phyloP scores from a whole-genome alignment of 129 eudicot genomes.

The Ambrosia trifida region DNA sequence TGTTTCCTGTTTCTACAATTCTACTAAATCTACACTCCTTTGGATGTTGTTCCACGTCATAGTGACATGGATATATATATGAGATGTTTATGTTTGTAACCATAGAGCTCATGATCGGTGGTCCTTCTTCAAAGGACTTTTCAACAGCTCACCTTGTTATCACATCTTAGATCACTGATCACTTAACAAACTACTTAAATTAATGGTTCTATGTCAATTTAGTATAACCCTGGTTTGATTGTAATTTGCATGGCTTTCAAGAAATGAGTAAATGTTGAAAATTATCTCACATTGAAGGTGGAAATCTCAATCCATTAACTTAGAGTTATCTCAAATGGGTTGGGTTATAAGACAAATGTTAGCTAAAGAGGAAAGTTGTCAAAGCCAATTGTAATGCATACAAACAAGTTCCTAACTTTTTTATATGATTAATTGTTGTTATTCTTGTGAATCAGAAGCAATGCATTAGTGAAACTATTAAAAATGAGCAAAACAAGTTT shows the following conservation, averaged over 20 bases:
- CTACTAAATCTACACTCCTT: not conserved
- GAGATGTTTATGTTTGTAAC: not conserved
- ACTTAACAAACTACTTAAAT: not conserved
- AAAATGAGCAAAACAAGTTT: not conserved
- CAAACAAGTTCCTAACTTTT: not conserved
- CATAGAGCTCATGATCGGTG: not conserved
- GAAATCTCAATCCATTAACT: not conserved
- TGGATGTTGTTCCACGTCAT: not conserved
- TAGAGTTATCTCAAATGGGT: not conserved
- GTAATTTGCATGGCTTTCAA: constrained; percentile 13
- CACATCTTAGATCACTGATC: not conserved
- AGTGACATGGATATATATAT: not conserved
- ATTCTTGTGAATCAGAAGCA: not conserved
- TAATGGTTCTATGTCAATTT: not conserved
- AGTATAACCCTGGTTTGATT: not conserved
- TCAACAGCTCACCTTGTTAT: not conserved
- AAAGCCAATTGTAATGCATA: not conserved
- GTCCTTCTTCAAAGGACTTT: not conserved
- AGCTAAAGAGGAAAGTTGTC: not conserved
- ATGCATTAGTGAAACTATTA: not conserved
- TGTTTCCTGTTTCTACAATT: not conserved
- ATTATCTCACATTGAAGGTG: not conserved
- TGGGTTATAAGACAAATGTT: not conserved
- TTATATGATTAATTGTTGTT: not conserved
- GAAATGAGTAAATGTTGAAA: constrained; percentile 1